Conservation (phyloP, 352 stramenopile genomes). For the Pythium dissimile region DNA sequence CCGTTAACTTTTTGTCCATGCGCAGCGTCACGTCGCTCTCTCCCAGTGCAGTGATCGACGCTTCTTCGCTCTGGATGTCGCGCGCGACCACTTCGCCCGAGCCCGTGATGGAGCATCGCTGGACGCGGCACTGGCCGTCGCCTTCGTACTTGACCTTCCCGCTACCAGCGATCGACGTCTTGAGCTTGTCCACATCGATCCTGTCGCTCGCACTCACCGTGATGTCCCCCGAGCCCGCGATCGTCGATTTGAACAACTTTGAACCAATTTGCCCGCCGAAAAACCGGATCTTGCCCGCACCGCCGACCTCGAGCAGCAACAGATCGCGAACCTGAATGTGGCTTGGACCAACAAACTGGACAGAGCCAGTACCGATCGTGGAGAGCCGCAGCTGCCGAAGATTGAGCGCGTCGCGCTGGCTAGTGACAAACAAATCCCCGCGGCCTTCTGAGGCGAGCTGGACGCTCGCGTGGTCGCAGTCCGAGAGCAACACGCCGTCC, state of each 20-base stretch:
- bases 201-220: background rate
- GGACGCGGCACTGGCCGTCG: constrained; percentile 3
- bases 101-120: constrained; percentile 1
- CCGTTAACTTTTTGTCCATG: background rate
- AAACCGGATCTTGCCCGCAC: background rate
- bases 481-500: constrained; percentile 1
- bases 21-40: background rate
- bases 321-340: background rate
- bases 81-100: background rate
- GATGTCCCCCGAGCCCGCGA: constrained; percentile 5
- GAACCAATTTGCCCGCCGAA: background rate
- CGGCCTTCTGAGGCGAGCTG: background rate
- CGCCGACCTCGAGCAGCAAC: constrained; percentile 3
- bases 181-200: constrained; percentile 4
- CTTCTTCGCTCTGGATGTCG: background rate
- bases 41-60: background rate
- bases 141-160: background rate
- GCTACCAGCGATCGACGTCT: background rate
- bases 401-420: background rate
- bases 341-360: background rate
- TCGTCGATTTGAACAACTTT: constrained; percentile 3
- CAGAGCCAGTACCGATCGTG: background rate
- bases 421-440: background rate
- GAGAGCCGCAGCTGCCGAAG: background rate
- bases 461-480: constrained; percentile 5